phyloP scores from a whole-genome alignment of 139 green algal species.

The Chlorella sp. region DNA sequence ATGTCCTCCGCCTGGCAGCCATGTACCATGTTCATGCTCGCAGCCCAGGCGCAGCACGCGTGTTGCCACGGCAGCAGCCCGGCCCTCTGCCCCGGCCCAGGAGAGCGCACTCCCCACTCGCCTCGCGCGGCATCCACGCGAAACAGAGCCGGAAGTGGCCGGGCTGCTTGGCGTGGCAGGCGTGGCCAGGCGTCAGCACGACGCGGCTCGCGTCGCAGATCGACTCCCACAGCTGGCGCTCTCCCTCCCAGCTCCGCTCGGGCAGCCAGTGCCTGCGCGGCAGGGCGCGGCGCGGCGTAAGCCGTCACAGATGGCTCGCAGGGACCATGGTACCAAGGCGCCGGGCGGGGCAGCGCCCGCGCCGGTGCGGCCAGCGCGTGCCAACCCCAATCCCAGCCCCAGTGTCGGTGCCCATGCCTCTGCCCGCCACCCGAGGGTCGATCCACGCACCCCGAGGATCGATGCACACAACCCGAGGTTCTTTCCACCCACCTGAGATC shows the following conservation, averaged over 20 bases:
- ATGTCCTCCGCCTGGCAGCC: too few relatives aligned
- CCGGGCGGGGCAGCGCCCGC: background rate
- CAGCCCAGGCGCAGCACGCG: too few relatives aligned
- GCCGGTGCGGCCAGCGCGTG: background rate
- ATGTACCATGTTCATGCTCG: too few relatives aligned
- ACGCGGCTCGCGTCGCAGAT: slow-evolving; percentile 45
- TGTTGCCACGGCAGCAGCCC: too few relatives aligned
- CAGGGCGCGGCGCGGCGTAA: background rate
- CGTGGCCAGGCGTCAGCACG: slow-evolving; percentile 45
- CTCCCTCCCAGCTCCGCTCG: slow-evolving; percentile 59
- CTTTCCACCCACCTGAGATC: slow-evolving; percentile 53
- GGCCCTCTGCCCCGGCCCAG: too few relatives aligned
- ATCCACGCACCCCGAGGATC: background rate
- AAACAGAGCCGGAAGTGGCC: slow-evolving; percentile 84
- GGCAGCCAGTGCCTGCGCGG: slow-evolving; percentile 26
- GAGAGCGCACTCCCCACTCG: too few relatives aligned
- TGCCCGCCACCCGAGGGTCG: too few relatives aligned
- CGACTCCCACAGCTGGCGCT: slow-evolving; percentile 59
- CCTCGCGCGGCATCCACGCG: slow-evolving; percentile 56
- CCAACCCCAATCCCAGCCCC: too few relatives aligned
- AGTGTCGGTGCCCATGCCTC: too few relatives aligned
- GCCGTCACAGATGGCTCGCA: background rate
- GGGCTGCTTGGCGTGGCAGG: slow-evolving; percentile 64
- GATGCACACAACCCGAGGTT: background rate
- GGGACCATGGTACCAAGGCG: background rate